Evolutionary conservation across 164 flowering plant genomes (phyloP).

Genomic region (Nymphaea colorata): DNA sequence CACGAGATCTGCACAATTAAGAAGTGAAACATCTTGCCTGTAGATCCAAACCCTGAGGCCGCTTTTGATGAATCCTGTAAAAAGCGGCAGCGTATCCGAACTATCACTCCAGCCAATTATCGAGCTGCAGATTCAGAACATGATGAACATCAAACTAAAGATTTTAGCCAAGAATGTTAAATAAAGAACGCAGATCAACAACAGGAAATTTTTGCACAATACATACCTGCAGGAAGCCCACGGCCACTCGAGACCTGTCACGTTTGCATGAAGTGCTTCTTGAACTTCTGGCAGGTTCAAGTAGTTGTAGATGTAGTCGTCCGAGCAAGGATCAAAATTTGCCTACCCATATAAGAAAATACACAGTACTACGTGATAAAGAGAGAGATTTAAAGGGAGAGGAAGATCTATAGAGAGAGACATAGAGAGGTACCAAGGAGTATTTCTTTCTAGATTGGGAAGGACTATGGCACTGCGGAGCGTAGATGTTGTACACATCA

Average conservation of each 20-base stretch:
- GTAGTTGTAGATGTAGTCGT: slow-evolving; percentile 10
- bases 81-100: slow-evolving; percentile 16
- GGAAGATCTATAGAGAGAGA: not conserved
- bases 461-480: slow-evolving; percentile 19
- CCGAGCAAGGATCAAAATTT: slow-evolving; percentile 26
- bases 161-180: not conserved
- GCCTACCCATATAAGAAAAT: not conserved
- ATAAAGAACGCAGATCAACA: not conserved
- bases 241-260: slow-evolving; percentile 3
- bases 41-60: slow-evolving; percentile 28
- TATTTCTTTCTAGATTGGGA: not conserved
- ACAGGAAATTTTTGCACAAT: too few species aligned
- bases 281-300: slow-evolving; percentile 26
- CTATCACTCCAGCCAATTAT: slow-evolving; percentile 19
- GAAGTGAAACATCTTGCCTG: slow-evolving; percentile 16
- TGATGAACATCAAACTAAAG: too few species aligned
- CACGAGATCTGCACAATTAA: too few species aligned
- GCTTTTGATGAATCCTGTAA: slow-evolving; percentile 15
- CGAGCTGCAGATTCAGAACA: not conserved
- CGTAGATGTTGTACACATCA: slow-evolving; percentile 30
- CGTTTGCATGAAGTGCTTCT: slow-evolving; percentile 22
- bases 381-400: not conserved
- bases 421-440: not conserved
- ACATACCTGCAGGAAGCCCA: slow-evolving; percentile 25
- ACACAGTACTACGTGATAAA: too few species aligned